These are phyloP conservation scores for Conringia planisiliqua DNA, from an alignment of 345 rosid species.

Conservation along the genomic window DNA sequence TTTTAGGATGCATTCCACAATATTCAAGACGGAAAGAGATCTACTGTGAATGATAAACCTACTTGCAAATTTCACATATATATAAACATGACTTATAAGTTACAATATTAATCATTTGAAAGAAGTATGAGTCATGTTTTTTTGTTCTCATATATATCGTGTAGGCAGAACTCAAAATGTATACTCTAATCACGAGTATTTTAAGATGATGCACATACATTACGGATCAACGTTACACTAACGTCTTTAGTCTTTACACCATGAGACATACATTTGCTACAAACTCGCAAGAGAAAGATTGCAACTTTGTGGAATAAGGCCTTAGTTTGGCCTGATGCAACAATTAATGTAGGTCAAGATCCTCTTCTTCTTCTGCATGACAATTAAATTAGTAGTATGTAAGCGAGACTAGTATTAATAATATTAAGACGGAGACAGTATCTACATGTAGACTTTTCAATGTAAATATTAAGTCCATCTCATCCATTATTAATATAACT, in stretches of 20 bases:
- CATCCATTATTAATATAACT: not conserved
- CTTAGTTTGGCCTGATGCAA: constrained; percentile 52
- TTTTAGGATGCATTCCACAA: not conserved
- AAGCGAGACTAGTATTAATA: constrained; percentile 9
- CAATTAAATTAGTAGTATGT: constrained; percentile 27
- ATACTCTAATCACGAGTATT: not conserved
- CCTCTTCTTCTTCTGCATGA: constrained; percentile 75
- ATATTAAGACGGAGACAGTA: not conserved
- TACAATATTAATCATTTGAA: not conserved
- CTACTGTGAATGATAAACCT: not conserved
- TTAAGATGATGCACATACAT: constrained; percentile 10
- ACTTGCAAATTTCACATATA: not conserved
- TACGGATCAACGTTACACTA: constrained; percentile 10
- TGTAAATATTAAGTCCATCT: no score
- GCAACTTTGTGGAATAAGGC: constrained; percentile 34
- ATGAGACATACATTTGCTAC: not conserved
- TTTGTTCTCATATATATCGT: not conserved
- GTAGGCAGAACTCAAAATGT: not conserved
- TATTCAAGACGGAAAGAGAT: not conserved
- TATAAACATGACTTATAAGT: not conserved
- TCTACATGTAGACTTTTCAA: no score
- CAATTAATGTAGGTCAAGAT: constrained; percentile 77
- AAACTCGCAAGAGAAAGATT: not conserved
- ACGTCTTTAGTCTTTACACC: constrained; percentile 13
- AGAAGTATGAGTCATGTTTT: not conserved